Evolutionary conservation across 768 basidiomycete genomes (phyloP).

Genomic region (Leccinum subtestaceum): DNA sequence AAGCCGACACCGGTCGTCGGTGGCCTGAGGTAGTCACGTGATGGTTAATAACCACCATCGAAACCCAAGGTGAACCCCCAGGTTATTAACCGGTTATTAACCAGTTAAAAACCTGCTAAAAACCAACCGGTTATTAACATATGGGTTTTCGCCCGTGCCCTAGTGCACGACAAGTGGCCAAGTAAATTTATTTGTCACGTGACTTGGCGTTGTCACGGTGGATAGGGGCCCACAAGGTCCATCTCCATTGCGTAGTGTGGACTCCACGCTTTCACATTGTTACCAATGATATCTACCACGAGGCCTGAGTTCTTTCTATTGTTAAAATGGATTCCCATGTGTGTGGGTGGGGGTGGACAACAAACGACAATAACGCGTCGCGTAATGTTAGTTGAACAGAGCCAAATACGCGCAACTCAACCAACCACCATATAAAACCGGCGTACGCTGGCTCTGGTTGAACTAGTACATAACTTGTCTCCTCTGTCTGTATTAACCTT

Average conservation of each 20-base stretch:
- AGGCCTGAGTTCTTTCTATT: constrained; percentile 1
- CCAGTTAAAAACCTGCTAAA: no score
- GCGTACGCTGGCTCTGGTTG: not conserved
- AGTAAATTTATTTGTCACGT: constrained; percentile 11
- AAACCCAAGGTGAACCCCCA: no score
- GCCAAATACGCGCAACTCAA: constrained; percentile 31
- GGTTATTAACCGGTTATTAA: no score
- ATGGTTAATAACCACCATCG: no score
- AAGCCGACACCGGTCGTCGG: no score
- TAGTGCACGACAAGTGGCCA: not conserved
- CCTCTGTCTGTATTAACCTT: not conserved
- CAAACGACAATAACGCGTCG: constrained; percentile 37
- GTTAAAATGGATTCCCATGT: not conserved
- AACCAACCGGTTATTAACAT: no score
- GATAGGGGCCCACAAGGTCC: not conserved
- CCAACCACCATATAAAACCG: constrained; percentile 19
- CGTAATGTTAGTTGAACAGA: constrained; percentile 30
- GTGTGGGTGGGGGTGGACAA: constrained; percentile 2
- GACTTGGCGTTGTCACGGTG: not conserved
- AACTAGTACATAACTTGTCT: not conserved
- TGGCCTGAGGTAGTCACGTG: no score
- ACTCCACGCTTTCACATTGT: not conserved
- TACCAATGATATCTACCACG: not conserved
- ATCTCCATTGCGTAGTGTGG: not conserved
- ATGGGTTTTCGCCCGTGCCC: no score